Evolutionary conservation across 129 eudicot genomes (phyloP), one percentile per base, ranked within the genome.

Genomic region (Flaveria sonorensis): DNA sequence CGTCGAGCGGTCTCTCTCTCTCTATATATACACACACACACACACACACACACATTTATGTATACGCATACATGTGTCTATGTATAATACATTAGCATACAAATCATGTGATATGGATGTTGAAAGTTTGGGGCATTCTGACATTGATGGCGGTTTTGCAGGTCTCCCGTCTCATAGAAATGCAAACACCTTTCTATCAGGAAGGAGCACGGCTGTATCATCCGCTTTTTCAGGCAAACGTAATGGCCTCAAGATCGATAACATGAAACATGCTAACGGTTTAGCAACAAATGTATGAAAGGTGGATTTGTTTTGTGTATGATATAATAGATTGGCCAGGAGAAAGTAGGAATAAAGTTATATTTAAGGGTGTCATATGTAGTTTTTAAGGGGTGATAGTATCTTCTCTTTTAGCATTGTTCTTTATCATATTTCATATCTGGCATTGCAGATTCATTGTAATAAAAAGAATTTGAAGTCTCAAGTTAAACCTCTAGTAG

Each of bases 81-180:
- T 16, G 26, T 66, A 16, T 19, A 67, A 45, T 30, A 30, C 48
- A 45, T 23, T 11, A 63, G 69, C 46, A 30, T 32, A 7, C 45
- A 62, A 5, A 16, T 63, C 46, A 30, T 28, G 67, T 12, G 59
- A 56, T 14, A 56, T 56, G 62, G 10, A 19, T 56, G 13, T 56
- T 56, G 26, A 7, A 18, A 56, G 62, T 6, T 24, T 64, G 39
- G 26, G 57, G 57, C 45, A 62, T 68, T 18, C 55, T 61, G 70
- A 78, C 48, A 52, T 48, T 79, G 40, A 36, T 6, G 65, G 18
- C 79, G 64, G 20, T 83, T 70, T 53, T 86, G 86, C 76, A 95
- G 99, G 95, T 89, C 47, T 95, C 99, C 0, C 90, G 99, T 32
- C 78, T 95, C 81, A 88, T 95, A 70, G 99, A 95, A 85, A 95